These are phyloP conservation scores for Phytophthora sp. DNA, from an alignment of 352 stramenopile species.

Conservation along the genomic window DNA sequence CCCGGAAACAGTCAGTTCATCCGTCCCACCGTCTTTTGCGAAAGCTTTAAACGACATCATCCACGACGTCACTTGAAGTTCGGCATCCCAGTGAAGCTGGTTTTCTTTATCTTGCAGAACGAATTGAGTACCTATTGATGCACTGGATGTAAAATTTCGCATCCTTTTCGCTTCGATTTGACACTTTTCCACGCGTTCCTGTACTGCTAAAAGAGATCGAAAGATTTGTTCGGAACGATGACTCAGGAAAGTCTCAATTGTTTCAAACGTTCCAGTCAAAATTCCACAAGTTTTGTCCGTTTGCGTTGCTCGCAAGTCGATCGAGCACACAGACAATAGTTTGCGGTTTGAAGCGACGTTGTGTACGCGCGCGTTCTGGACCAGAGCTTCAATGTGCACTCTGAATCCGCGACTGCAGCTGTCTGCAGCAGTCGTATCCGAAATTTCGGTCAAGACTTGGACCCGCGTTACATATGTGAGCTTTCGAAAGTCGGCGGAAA, in stretches of 20 bases:
- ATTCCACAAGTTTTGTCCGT: slow-evolving; percentile 15
- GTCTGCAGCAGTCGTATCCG: background rate
- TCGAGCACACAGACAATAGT: slow-evolving; percentile 18
- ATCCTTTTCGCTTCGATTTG: slow-evolving; percentile 30
- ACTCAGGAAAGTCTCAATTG: slow-evolving; percentile 25
- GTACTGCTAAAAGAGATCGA: slow-evolving; percentile 17
- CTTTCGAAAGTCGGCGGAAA: slow-evolving; percentile 21
- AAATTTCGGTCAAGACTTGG: background rate
- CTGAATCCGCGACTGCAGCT: slow-evolving; percentile 1
- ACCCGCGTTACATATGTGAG: slow-evolving; percentile 12
- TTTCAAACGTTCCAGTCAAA: slow-evolving; percentile 23
- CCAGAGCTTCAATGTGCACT: slow-evolving; percentile 20
- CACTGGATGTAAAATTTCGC: background rate
- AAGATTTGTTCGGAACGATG: slow-evolving; percentile 31
- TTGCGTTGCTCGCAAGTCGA: slow-evolving; percentile 29
- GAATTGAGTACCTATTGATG: background rate
- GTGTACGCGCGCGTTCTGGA: slow-evolving; percentile 22
- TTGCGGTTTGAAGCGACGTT: slow-evolving; percentile 21
- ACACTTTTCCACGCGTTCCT: slow-evolving; percentile 19
- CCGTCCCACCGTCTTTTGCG: slow-evolving; percentile 14
- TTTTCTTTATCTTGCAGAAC: background rate
- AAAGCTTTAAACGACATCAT: slow-evolving; percentile 30
- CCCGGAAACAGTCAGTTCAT: slow-evolving; percentile 30
- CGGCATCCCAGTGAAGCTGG: slow-evolving; percentile 27
- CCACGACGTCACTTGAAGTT: slow-evolving; percentile 32